These are phyloP conservation scores for Solanum rostratum DNA, from an alignment of 257 asterid species.

Conservation along the genomic window DNA sequence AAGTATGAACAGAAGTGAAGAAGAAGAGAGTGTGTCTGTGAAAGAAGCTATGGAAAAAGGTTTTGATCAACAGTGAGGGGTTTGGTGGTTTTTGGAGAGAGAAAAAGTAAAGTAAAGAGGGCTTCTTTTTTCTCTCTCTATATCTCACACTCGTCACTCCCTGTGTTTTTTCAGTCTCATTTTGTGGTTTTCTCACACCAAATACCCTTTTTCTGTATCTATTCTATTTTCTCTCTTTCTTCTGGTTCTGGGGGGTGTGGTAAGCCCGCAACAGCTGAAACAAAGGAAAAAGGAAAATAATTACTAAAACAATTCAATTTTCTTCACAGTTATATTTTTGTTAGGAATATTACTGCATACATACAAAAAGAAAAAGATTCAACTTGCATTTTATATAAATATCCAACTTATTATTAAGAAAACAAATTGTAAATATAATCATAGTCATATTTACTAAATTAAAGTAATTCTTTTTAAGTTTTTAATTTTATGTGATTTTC, in stretches of 20 bases:
- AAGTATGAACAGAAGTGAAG: neutral
- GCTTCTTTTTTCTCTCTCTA: slow-evolving; percentile 2
- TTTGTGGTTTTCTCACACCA: neutral
- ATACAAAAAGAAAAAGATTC: neutral
- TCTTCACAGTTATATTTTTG: no score
- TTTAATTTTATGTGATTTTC: neutral
- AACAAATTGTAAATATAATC: no score
- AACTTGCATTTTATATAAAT: neutral
- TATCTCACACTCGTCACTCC: neutral
- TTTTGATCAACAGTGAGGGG: neutral
- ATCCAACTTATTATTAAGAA: neutral
- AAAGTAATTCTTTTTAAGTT: neutral
- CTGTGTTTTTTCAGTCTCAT: neutral
- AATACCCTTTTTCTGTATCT: neutral
- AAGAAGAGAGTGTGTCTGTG: neutral
- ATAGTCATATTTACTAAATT: neutral
- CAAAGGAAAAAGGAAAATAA: no score
- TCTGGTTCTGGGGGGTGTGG: no score
- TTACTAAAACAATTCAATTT: no score
- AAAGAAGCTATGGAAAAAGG: neutral
- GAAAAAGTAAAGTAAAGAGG: neutral
- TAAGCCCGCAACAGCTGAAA: no score
- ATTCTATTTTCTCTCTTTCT: neutral
- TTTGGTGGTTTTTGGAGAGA: slow-evolving; percentile 1
- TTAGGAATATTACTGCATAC: neutral